These are phyloP conservation scores for Coemansia sp. DNA, from an alignment of 192 early-diverging fungal genomes.

Conservation along the genomic window DNA sequence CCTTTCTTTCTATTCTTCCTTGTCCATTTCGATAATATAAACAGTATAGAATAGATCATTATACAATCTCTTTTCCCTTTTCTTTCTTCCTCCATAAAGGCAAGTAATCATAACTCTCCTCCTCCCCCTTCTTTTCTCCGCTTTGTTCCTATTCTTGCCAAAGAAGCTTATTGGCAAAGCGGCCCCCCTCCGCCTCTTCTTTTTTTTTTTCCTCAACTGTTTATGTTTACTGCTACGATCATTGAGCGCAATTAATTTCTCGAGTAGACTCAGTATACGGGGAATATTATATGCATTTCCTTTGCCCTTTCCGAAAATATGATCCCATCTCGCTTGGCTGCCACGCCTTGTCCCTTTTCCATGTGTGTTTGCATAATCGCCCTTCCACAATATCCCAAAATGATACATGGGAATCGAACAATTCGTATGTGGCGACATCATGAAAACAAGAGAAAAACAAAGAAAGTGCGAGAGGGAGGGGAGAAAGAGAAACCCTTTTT, in stretches of 20 bases:
- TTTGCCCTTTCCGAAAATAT: background rate
- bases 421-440: no score
- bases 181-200: background rate
- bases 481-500: no score
- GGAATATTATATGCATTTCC: background rate
- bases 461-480: no score
- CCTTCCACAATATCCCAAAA: no score
- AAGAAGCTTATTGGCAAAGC: background rate
- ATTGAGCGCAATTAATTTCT: background rate
- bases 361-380: no score
- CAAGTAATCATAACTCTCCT: background rate
- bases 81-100: background rate
- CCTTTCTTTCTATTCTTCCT: background rate
- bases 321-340: background rate
- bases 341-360: no score
- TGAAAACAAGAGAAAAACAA: no score
- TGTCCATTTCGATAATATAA: background rate
- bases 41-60: constrained; percentile 1
- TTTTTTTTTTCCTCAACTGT: background rate
- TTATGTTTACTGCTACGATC: background rate
- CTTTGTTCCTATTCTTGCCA: background rate
- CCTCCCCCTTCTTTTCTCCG: background rate
- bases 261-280: background rate
- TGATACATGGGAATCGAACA: no score
- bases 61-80: background rate